Conservation (phyloP, 352 stramenopile genomes). For the Globisporangium nunn region DNA sequence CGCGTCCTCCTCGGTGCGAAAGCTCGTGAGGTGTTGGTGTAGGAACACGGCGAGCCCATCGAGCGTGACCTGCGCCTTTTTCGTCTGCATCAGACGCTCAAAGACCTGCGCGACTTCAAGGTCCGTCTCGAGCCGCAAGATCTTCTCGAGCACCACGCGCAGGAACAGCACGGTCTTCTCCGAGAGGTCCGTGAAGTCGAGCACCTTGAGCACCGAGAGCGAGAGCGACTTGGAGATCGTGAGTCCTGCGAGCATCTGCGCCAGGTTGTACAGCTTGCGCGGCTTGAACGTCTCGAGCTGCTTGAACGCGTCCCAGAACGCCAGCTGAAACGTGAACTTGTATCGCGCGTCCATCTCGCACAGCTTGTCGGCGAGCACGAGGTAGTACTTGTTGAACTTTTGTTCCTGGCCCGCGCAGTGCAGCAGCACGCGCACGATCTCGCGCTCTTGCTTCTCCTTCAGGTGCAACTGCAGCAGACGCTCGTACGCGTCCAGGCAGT, state of each 20-base stretch:
- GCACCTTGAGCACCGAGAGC: conserved; percentile 86
- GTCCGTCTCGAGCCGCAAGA: conserved; percentile 64
- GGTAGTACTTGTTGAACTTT: conserved; percentile 95
- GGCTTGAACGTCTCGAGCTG: conserved; percentile 74
- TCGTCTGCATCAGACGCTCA: conserved; percentile 66
- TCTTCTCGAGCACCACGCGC: conserved; percentile 67
- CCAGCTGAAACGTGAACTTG: conserved; percentile 95
- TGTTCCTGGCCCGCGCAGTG: conserved; percentile 87
- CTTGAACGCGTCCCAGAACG: conserved; percentile 98
- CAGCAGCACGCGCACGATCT: conserved; percentile 93
- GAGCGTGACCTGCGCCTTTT: conserved; percentile 72
- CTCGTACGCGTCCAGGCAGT: conserved; percentile 95
- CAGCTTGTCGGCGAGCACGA: conserved; percentile 88
- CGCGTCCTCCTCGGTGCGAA: conserved; percentile 38
- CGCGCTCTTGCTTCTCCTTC: conserved; percentile 89
- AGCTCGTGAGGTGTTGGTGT: conserved; percentile 69
- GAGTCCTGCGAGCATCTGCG: conserved; percentile 80
- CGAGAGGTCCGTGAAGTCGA: conserved; percentile 89
- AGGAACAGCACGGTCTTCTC: conserved; percentile 87
- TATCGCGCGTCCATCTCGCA: conserved; percentile 92
- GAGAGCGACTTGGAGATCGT: conserved; percentile 52
- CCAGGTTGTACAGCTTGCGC: conserved; percentile 88
- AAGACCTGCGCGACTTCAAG: conserved; percentile 66
- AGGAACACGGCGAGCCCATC: conserved; percentile 76
- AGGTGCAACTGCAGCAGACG: conserved; percentile 88